Evolutionary conservation across 371 early-diverging fungal genomes (phyloP).

Genomic region (Mucor irregularis): DNA sequence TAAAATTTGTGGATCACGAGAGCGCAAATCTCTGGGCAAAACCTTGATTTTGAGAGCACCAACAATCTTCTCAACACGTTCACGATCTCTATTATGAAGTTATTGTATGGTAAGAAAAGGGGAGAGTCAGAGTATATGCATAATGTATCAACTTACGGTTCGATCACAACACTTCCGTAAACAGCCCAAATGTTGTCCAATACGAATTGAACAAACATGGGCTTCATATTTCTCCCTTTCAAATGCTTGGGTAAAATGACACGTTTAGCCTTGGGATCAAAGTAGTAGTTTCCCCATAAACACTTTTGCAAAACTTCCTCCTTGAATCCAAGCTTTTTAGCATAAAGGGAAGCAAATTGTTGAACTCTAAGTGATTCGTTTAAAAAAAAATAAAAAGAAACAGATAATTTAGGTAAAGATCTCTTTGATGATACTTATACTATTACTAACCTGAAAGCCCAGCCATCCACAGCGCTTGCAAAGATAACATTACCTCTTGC

Average conservation of each 20-base stretch:
- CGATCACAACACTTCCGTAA: constrained; percentile 80
- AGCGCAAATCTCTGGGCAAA: constrained; percentile 81
- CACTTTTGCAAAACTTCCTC: constrained; percentile 71
- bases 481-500: constrained; percentile 96
- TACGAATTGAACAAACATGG: constrained; percentile 95
- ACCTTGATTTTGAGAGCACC: constrained; percentile 84
- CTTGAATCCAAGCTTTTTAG: constrained; percentile 87
- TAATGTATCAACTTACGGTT: constrained; percentile 50
- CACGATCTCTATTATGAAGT: constrained; percentile 67
- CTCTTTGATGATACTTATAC: too few relatives aligned
- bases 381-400: neutral
- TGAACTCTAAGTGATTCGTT: constrained; percentile 62
- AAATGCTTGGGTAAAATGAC: constrained; percentile 84
- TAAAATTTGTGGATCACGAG: constrained; percentile 80
- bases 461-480: constrained; percentile 94
- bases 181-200: constrained; percentile 96
- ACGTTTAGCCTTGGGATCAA: constrained; percentile 92
- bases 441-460: constrained; percentile 95
- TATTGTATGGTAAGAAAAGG: neutral
- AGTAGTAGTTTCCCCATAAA: constrained; percentile 96
- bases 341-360: constrained; percentile 91
- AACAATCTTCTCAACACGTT: constrained; percentile 91
- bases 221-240: constrained; percentile 82
- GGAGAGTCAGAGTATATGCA: neutral
- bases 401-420: neutral